Percentiles rank a stretch among this genome's conserved stretches.
These are phyloP conservation scores for Onygenales sp. DNA, from an alignment of 2,329 filamentous ascomycete genomes.

Conservation along the genomic window DNA sequence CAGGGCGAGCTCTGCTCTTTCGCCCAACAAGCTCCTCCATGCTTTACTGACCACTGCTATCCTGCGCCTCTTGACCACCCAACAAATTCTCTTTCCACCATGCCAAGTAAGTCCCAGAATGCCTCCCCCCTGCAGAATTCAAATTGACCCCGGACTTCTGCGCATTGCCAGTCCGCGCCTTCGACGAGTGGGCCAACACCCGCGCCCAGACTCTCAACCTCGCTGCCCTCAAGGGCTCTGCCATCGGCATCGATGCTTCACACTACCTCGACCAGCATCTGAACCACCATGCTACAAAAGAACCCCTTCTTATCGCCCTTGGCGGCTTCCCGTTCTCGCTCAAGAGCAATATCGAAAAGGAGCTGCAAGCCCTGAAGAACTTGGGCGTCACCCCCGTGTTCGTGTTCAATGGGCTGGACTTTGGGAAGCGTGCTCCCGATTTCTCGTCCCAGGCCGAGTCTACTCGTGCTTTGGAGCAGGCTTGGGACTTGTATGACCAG, in stretches of 20 bases:
- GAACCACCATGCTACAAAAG: constrained; percentile 59
- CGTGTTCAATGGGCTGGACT: constrained; percentile 80
- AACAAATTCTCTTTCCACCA: not conserved
- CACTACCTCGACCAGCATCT: constrained; percentile 79
- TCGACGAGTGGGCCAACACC: constrained; percentile 49
- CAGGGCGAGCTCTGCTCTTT: not conserved
- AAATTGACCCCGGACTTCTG: constrained; percentile 3
- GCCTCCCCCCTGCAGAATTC: not conserved
- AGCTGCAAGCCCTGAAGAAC: constrained; percentile 62
- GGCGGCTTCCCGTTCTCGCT: constrained; percentile 79
- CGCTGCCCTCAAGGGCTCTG: constrained; percentile 61
- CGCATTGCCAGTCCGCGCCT: constrained; percentile 33
- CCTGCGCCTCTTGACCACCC: not conserved
- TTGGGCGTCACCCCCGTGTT: constrained; percentile 71
- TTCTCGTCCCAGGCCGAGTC: constrained; percentile 51
- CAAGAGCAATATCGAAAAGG: constrained; percentile 62
- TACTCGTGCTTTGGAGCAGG: constrained; percentile 61
- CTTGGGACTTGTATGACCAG: constrained; percentile 80
- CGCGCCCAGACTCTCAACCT: constrained; percentile 52
- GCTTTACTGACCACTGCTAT: constrained; percentile 7
- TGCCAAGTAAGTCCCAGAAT: constrained; percentile 24
- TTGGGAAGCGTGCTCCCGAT: constrained; percentile 63
- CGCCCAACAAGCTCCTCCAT: constrained; percentile 12
- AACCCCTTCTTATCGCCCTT: constrained; percentile 81
- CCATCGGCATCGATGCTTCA: constrained; percentile 78